Evolutionary conservation across 768 basidiomycete genomes (phyloP).

Genomic region (Tylopilus subfusipes): DNA sequence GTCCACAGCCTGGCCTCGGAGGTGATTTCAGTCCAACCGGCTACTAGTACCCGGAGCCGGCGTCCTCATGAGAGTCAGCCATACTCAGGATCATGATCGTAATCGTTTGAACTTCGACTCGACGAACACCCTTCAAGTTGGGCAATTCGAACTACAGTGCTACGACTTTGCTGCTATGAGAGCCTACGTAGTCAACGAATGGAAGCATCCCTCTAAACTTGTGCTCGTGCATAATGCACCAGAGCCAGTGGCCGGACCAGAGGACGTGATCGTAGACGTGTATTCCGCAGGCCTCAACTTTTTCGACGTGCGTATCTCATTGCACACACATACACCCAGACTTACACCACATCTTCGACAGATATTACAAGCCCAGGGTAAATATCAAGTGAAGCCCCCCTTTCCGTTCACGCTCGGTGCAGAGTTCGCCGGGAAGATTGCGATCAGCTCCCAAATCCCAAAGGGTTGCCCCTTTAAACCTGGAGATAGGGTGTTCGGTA

Average conservation of each 20-base stretch:
- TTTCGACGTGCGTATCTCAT: slow-evolving; percentile 50
- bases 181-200: slow-evolving; percentile 70
- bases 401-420: slow-evolving; percentile 82
- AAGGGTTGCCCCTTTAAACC: slow-evolving; percentile 70
- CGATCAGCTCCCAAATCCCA: slow-evolving; percentile 70
- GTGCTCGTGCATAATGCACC: slow-evolving; percentile 49
- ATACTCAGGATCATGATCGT: background rate
- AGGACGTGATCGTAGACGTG: slow-evolving; percentile 71
- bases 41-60: slow-evolving; percentile 2
- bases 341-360: slow-evolving; percentile 25
- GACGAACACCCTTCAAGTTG: background rate
- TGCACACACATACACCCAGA: slow-evolving; percentile 9
- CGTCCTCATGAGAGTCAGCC: background rate
- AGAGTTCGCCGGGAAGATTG: slow-evolving; percentile 82
- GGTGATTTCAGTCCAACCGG: background rate
- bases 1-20: no score
- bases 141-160: background rate
- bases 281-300: slow-evolving; percentile 76
- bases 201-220: slow-evolving; percentile 66
- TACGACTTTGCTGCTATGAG: slow-evolving; percentile 53
- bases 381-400: slow-evolving; percentile 80
- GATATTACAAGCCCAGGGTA: slow-evolving; percentile 87
- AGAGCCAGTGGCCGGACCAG: slow-evolving; percentile 47
- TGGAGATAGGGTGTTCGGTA: slow-evolving; percentile 89
- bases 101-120: background rate